Conservation (phyloP, 163 green algal species). For the Scenedesmus sp. region DNA sequence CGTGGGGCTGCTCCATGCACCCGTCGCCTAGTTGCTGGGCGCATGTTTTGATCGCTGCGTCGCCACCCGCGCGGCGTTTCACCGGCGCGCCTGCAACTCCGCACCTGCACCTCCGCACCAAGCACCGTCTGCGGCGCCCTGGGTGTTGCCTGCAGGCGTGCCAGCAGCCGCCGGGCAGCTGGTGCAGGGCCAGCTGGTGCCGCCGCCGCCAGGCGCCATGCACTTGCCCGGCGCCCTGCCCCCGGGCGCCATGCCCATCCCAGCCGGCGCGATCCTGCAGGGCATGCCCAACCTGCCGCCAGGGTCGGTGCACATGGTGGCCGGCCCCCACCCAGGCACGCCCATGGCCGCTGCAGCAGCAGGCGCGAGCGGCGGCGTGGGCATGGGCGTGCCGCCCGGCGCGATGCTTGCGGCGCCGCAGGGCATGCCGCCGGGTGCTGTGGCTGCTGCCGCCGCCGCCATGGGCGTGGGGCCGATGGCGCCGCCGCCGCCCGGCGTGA, state of each 20-base stretch:
- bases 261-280: constrained; percentile 2
- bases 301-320: constrained; percentile 7
- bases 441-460: not conserved
- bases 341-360: not conserved
- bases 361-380: not conserved
- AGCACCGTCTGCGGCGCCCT: no score
- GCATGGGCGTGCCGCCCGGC: not conserved
- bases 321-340: not conserved
- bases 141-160: constrained; percentile 15
- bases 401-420: constrained; percentile 13
- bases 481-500: constrained; percentile 24
- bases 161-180: not conserved
- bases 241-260: constrained; percentile 21
- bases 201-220: constrained; percentile 31
- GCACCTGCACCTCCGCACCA: no score
- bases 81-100: no score
- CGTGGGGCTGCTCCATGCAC: no score
- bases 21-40: no score
- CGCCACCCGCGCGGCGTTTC: no score
- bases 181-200: constrained; percentile 23
- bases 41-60: no score
- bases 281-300: not conserved
- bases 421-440: constrained; percentile 19
- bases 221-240: not conserved
- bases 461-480: not conserved